A percentile compares a stretch with the other conserved stretches of the same genome.
Conservation (phyloP, 2,329 filamentous ascomycete genomes). For the Elsinoe batatas region DNA sequence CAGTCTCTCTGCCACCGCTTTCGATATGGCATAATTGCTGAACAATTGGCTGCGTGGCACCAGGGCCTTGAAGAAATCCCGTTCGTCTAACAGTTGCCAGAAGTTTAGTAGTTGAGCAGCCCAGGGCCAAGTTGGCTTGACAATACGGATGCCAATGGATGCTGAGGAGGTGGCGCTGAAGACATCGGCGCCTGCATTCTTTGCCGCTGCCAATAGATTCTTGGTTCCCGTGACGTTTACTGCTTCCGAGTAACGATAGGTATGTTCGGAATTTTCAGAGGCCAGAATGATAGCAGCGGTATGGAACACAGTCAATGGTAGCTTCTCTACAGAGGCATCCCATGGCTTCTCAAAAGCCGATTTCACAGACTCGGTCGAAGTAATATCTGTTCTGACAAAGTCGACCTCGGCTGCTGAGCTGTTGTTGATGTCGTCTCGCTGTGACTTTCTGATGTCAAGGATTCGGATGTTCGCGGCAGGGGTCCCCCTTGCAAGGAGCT, state of each 20-base stretch:
- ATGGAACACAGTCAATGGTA: neutral
- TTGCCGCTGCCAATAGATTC: neutral
- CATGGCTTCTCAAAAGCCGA: neutral
- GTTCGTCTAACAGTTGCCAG: neutral
- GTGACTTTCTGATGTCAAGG: neutral
- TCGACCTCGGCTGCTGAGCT: neutral
- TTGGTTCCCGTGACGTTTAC: neutral
- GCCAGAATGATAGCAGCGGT: neutral
- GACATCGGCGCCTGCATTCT: neutral
- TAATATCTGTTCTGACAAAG: neutral
- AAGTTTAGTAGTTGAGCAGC: neutral
- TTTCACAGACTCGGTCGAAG: neutral
- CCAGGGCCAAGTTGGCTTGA: neutral
- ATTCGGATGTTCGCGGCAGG: neutral
- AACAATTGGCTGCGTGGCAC: neutral
- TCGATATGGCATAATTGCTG: neutral
- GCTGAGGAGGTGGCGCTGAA: neutral
- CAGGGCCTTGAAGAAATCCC: neutral
- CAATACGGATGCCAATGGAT: neutral
- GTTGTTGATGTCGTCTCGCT: neutral
- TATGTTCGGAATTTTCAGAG: neutral
- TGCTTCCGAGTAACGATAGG: neutral
- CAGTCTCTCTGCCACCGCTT: neutral
- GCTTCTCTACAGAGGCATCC: neutral
- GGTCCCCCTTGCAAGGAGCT: neutral